Conservation (phyloP, 2,329 filamentous ascomycete genomes). For the Cryphonectria parasitica region DNA sequence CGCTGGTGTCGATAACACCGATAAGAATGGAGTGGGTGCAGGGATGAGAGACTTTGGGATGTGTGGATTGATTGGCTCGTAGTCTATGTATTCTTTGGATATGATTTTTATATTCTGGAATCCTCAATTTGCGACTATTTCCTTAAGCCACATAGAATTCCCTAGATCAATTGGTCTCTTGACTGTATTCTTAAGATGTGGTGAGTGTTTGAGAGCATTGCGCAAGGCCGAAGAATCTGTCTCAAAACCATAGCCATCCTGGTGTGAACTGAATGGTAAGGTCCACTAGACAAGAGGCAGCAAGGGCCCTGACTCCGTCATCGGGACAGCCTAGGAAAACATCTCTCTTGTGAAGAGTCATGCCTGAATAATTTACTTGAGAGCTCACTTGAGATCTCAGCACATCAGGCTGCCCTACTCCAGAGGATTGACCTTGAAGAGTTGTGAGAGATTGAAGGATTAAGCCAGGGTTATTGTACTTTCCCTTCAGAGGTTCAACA, state of each 20-base stretch:
- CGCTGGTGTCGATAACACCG: slow-evolving; percentile 2
- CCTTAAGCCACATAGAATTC: not conserved
- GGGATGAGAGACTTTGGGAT: not conserved
- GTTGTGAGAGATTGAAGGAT: not conserved
- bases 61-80: not conserved
- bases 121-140: not conserved
- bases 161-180: not conserved
- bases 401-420: not conserved
- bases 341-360: slow-evolving; percentile 22
- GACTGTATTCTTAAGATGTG: not conserved
- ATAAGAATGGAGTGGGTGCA: not conserved
- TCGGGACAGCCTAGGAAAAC: slow-evolving; percentile 25
- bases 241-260: not conserved
- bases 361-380: not conserved
- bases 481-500: slow-evolving; percentile 22
- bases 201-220: not conserved
- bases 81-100: not conserved
- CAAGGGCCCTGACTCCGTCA: slow-evolving; percentile 26
- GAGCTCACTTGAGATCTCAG: slow-evolving; percentile 7
- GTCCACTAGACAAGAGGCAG: slow-evolving; percentile 13
- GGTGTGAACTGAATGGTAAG: not conserved
- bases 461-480: not conserved
- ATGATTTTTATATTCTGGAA: not conserved
- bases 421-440: not conserved
- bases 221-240: not conserved